A percentile compares a stretch with the other conserved stretches of the same genome.
phyloP scores from a whole-genome alignment of 331 rosid genomes.

The Dryas integrifolia region DNA sequence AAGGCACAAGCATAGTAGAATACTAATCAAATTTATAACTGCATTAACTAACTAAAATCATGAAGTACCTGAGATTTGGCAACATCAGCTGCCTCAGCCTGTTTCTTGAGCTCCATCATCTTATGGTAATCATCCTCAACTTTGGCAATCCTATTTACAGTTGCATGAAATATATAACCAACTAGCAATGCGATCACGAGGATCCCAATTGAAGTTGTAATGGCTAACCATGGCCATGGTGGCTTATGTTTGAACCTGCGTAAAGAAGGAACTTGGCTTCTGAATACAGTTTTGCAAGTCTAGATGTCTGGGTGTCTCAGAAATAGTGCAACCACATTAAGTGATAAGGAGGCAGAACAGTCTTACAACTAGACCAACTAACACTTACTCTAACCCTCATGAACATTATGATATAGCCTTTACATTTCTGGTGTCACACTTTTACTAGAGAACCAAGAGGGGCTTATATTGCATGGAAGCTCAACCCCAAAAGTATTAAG shows the following conservation, averaged over 20 bases:
- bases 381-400: not conserved
- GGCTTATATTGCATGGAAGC: slow-evolving; percentile 9
- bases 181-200: slow-evolving; percentile 70
- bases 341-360: not conserved
- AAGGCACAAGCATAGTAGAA: slow-evolving; percentile 22
- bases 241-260: slow-evolving; percentile 87
- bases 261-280: slow-evolving; percentile 29
- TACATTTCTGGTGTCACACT: not conserved
- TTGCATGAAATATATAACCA: slow-evolving; percentile 71
- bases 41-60: slow-evolving; percentile 6
- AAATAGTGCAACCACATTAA: not conserved
- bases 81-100: slow-evolving; percentile 87
- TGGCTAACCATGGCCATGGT: slow-evolving; percentile 81
- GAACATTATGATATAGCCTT: not conserved
- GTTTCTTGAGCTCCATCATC: slow-evolving; percentile 78
- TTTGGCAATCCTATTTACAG: slow-evolving; percentile 73
- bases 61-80: slow-evolving; percentile 82
- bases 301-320: not conserved
- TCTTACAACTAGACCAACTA: not conserved
- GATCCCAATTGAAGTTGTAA: slow-evolving; percentile 60
- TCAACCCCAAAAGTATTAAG: not conserved
- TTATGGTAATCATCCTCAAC: slow-evolving; percentile 71
- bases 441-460: not conserved
- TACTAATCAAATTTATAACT: slow-evolving; percentile 13
- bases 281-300: not conserved